These are phyloP conservation scores for Fusarium sp. DNA, from an alignment of 2,329 filamentous ascomycete species.

Conservation along the genomic window DNA sequence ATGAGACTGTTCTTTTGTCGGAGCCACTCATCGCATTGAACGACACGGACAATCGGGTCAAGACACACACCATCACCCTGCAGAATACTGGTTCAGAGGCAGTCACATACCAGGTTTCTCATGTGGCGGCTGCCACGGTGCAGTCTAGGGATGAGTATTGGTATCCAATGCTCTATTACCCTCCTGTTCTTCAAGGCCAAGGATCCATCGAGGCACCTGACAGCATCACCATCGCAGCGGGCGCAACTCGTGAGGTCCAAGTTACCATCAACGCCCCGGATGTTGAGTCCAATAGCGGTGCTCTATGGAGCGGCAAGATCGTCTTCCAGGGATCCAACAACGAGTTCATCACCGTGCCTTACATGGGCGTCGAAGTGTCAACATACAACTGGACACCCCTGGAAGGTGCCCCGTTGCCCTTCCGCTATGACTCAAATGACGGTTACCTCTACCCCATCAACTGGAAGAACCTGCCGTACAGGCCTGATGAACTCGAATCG, in stretches of 20 bases:
- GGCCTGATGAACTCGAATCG: background rate
- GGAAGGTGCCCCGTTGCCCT: constrained; percentile 20
- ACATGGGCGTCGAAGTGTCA: constrained; percentile 37
- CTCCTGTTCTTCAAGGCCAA: constrained; percentile 8
- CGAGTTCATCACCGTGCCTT: constrained; percentile 30
- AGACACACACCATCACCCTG: background rate
- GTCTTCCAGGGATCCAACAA: constrained; percentile 30
- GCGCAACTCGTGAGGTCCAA: background rate
- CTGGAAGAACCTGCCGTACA: background rate
- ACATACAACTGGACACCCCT: constrained; percentile 39
- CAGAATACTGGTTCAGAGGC: background rate
- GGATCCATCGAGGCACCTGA: background rate
- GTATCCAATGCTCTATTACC: constrained; percentile 28
- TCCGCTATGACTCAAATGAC: constrained; percentile 21
- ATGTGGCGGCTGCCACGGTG: constrained; percentile 18
- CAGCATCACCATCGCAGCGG: background rate
- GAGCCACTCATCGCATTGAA: background rate
- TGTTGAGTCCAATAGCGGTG: constrained; percentile 20
- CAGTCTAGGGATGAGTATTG: constrained; percentile 13
- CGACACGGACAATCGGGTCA: background rate
- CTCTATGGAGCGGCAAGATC: constrained; percentile 39
- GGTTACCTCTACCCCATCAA: constrained; percentile 32
- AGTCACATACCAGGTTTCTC: constrained; percentile 3
- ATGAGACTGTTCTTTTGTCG: background rate
- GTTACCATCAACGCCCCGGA: background rate